Percentiles rank a stretch among this genome's conserved stretches.
phyloP scores from a whole-genome alignment of 176 grass and related monocot species.

The Eleusine coracana region DNA sequence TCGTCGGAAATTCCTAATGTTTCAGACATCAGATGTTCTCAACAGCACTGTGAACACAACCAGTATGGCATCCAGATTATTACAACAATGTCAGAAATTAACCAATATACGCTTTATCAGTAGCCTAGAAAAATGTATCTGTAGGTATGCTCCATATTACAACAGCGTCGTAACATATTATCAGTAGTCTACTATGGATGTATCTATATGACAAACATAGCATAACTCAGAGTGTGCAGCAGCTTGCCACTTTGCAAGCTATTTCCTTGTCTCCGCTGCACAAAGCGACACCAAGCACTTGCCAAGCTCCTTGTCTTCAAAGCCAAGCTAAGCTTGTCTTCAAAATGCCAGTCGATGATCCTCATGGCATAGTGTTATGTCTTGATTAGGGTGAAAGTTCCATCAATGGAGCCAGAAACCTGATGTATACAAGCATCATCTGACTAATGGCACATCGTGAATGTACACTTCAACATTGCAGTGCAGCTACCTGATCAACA shows the following conservation, averaged over 20 bases:
- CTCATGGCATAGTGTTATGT: not conserved
- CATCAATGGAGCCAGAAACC: not conserved
- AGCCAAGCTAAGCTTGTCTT: slow-evolving; percentile 1
- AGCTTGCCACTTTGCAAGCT: not conserved
- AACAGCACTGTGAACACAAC: not conserved
- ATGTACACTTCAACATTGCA: not conserved
- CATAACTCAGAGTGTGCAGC: not conserved
- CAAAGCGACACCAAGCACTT: not conserved
- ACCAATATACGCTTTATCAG: not conserved
- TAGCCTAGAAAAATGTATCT: not conserved
- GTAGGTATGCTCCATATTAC: not conserved
- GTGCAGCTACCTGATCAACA: slow-evolving; percentile 6
- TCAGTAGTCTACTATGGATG: slow-evolving; percentile 2
- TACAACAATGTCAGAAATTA: not conserved
- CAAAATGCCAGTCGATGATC: not conserved
- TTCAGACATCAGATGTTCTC: not conserved
- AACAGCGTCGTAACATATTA: not conserved
- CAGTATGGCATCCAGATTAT: not conserved
- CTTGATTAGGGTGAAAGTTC: not conserved
- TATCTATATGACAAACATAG: slow-evolving; percentile 31
- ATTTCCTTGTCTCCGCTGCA: slow-evolving; percentile 8
- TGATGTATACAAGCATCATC: not conserved
- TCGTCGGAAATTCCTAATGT: not conserved
- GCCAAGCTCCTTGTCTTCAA: too few relatives aligned
- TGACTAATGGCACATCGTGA: not conserved